Conservation (phyloP, 2,329 filamentous ascomycete genomes). For the Penicillium italicum region DNA sequence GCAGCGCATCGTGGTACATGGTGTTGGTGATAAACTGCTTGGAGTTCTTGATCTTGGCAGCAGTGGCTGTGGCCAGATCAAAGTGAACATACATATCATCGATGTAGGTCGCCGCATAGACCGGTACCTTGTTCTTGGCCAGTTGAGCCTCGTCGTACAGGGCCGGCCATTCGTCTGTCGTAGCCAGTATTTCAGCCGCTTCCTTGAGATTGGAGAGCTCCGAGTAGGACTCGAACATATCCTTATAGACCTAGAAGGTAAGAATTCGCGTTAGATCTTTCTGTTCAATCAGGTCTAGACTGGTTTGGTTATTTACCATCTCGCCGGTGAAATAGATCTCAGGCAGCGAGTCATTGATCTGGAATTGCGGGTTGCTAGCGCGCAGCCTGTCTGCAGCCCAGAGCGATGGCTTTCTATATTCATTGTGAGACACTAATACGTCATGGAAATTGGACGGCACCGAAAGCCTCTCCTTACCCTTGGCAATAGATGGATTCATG, state of each 20-base stretch:
- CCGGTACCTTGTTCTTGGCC: slow-evolving; percentile 72
- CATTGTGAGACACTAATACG: slow-evolving; percentile 17
- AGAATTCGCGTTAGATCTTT: not conserved
- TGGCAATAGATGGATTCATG: slow-evolving; percentile 88
- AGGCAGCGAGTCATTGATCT: slow-evolving; percentile 40
- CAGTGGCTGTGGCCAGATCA: slow-evolving; percentile 68
- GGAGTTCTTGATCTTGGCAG: slow-evolving; percentile 67
- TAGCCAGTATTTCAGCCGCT: slow-evolving; percentile 68
- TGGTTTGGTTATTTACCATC: slow-evolving; percentile 54
- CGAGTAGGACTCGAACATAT: slow-evolving; percentile 76
- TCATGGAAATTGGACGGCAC: not conserved
- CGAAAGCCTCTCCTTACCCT: slow-evolving; percentile 40
- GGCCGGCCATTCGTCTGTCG: slow-evolving; percentile 64
- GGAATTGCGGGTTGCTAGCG: slow-evolving; percentile 45
- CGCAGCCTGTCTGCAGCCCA: slow-evolving; percentile 65
- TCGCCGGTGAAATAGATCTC: slow-evolving; percentile 82
- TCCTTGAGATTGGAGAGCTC: slow-evolving; percentile 68
- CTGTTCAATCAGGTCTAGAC: not conserved
- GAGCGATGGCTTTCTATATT: slow-evolving; percentile 55
- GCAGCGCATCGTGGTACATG: slow-evolving; percentile 81
- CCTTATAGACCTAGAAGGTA: slow-evolving; percentile 61
- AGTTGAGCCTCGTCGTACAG: slow-evolving; percentile 75
- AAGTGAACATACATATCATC: slow-evolving; percentile 94
- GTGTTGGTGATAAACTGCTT: slow-evolving; percentile 82
- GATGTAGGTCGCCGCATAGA: slow-evolving; percentile 78